Conservation (phyloP, 2,329 filamentous ascomycete species). For the Ascochyta lentis region DNA sequence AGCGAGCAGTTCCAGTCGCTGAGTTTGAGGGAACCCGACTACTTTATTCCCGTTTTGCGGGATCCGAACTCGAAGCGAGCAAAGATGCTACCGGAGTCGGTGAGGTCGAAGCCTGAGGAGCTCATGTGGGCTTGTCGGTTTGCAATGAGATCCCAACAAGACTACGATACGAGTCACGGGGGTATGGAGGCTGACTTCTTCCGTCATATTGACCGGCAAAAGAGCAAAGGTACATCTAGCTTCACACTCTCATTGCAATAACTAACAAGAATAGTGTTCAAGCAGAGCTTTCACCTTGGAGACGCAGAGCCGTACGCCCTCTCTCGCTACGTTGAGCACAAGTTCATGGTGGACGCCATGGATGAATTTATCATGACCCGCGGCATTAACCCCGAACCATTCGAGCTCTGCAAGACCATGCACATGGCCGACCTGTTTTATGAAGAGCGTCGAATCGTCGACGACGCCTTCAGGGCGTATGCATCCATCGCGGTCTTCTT, state of each 20-base stretch:
- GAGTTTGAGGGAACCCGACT: slow-evolving; percentile 12
- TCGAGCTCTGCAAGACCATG: slow-evolving; percentile 33
- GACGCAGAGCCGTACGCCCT: slow-evolving; percentile 53
- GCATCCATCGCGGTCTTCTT: slow-evolving; percentile 29
- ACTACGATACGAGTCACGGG: slow-evolving; percentile 12
- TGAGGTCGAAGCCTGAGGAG: slow-evolving; percentile 18
- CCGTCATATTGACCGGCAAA: slow-evolving; percentile 43
- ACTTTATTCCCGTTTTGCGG: slow-evolving; percentile 24
- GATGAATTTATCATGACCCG: slow-evolving; percentile 27
- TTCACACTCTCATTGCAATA: background rate
- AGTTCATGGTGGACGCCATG: slow-evolving; percentile 46
- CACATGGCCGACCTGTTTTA: slow-evolving; percentile 22
- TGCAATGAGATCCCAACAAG: slow-evolving; percentile 22
- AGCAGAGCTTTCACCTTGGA: slow-evolving; percentile 54
- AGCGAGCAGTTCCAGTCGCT: slow-evolving; percentile 15
- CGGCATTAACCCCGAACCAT: slow-evolving; percentile 23
- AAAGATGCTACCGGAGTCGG: slow-evolving; percentile 11
- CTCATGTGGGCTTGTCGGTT: slow-evolving; percentile 25
- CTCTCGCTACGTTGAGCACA: slow-evolving; percentile 48
- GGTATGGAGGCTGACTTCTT: slow-evolving; percentile 36
- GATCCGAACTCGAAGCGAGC: slow-evolving; percentile 11
- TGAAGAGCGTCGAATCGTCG: slow-evolving; percentile 29
- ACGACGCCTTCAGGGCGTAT: slow-evolving; percentile 33
- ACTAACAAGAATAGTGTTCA: slow-evolving; percentile 42
- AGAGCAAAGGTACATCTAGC: slow-evolving; percentile 39